phyloP scores from a whole-genome alignment of 345 rosid species.

The Adansonia digitata region DNA sequence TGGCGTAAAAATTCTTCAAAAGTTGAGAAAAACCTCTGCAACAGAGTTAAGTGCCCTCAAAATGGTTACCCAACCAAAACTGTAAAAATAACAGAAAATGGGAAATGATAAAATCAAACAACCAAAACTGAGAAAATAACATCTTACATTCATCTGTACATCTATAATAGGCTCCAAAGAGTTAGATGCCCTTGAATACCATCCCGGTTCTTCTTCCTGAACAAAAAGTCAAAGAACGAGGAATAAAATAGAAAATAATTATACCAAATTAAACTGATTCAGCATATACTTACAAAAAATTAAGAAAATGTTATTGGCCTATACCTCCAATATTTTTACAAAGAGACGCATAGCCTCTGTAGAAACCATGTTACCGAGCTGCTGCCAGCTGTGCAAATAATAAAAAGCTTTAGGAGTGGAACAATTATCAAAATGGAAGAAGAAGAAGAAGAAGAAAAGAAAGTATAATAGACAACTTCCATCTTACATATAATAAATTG shows the following conservation, averaged over 20 bases:
- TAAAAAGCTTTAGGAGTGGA: slow-evolving; percentile 7
- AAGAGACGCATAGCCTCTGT: slow-evolving; percentile 99
- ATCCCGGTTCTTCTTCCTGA: slow-evolving; percentile 97
- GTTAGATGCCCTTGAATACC: slow-evolving; percentile 93
- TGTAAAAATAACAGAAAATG: neutral
- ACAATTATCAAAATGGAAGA: neutral
- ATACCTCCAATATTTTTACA: slow-evolving; percentile 96
- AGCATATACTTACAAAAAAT: slow-evolving; percentile 8
- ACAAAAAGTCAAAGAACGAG: slow-evolving; percentile 3
- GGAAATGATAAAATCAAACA: neutral
- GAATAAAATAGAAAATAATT: neutral
- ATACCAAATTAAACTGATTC: neutral
- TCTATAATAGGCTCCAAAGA: slow-evolving; percentile 59
- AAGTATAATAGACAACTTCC: neutral
- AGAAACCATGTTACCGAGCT: slow-evolving; percentile 85
- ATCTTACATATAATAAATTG: neutral
- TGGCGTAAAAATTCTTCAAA: neutral
- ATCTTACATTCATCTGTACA: slow-evolving; percentile 52
- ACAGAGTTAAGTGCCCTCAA: neutral
- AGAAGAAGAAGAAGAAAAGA: slow-evolving; percentile 2
- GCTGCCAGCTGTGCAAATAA: slow-evolving; percentile 77
- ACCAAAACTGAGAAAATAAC: neutral
- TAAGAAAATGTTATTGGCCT: slow-evolving; percentile 17
- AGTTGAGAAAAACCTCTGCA: neutral
- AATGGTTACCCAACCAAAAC: neutral